These are phyloP conservation scores for Acmispon strigosus DNA, from an alignment of 306 rosid species.

Conservation along the genomic window DNA sequence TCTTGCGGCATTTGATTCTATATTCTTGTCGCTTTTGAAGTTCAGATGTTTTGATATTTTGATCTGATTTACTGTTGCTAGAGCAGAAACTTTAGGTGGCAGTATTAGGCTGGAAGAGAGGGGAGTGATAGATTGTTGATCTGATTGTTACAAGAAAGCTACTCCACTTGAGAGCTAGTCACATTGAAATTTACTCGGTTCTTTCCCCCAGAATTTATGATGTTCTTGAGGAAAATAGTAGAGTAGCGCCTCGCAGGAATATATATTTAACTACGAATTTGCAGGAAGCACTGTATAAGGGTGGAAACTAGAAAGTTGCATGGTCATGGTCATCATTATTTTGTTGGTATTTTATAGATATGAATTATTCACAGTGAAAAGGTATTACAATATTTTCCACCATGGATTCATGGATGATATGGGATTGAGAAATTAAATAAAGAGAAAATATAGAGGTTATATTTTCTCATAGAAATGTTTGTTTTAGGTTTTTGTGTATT, in stretches of 20 bases:
- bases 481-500: not conserved
- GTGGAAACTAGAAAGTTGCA: not conserved
- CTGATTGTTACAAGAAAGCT: conserved; percentile 3
- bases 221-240: not conserved
- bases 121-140: not conserved
- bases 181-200: not conserved
- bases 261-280: not conserved
- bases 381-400: not conserved
- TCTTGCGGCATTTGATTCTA: not conserved
- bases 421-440: not conserved
- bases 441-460: not conserved
- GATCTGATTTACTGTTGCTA: not conserved
- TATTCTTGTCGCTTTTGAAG: not conserved
- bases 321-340: not conserved
- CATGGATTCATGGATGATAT: too few species aligned
- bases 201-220: not conserved
- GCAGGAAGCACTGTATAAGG: not conserved
- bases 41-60: conserved; percentile 6
- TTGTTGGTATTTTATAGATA: too few species aligned
- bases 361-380: not conserved
- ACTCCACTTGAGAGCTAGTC: conserved; percentile 1
- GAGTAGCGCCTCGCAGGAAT: not conserved
- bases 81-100: not conserved
- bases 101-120: not conserved
- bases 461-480: not conserved